Percentiles rank a stretch among this genome's conserved stretches.
Conservation (phyloP, 495 filamentous ascomycete genomes). For the Corynascus novoguineensis region DNA sequence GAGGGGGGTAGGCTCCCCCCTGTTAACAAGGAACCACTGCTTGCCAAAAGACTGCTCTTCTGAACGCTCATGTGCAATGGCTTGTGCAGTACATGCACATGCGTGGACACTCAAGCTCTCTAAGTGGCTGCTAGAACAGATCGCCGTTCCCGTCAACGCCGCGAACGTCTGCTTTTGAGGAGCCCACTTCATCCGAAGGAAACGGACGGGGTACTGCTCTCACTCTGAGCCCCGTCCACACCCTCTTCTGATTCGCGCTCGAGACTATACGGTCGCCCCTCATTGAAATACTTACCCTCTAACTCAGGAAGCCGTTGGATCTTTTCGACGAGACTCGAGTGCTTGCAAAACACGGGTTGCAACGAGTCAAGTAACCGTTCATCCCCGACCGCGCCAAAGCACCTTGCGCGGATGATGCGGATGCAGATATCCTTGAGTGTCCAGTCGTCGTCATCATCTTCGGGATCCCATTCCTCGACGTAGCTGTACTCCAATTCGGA, state of each 20-base stretch:
- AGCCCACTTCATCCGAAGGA: not conserved
- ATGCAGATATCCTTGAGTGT: not conserved
- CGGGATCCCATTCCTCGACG: not conserved
- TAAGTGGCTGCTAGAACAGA: too few species aligned
- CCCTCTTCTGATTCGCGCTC: too few species aligned
- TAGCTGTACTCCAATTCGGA: not conserved
- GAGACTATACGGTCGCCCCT: not conserved
- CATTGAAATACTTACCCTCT: not conserved
- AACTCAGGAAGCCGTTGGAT: not conserved
- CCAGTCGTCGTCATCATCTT: not conserved
- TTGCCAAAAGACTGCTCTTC: too few species aligned
- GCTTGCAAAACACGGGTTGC: not conserved
- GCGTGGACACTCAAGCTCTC: too few species aligned
- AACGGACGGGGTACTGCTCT: too few species aligned
- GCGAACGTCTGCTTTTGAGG: not conserved
- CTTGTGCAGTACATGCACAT: too few species aligned
- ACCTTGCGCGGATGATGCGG: not conserved
- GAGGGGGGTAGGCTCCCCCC: too few species aligned
- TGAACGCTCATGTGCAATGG: too few species aligned
- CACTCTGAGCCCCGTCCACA: too few species aligned
- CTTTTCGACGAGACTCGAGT: not conserved
- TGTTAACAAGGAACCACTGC: too few species aligned
- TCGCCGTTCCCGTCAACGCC: too few species aligned
- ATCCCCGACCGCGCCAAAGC: not conserved
- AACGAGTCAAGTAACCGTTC: not conserved